Base-by-base conservation (phyloP, 306 rosid species). In the Dalbergia cultrata region DNA sequence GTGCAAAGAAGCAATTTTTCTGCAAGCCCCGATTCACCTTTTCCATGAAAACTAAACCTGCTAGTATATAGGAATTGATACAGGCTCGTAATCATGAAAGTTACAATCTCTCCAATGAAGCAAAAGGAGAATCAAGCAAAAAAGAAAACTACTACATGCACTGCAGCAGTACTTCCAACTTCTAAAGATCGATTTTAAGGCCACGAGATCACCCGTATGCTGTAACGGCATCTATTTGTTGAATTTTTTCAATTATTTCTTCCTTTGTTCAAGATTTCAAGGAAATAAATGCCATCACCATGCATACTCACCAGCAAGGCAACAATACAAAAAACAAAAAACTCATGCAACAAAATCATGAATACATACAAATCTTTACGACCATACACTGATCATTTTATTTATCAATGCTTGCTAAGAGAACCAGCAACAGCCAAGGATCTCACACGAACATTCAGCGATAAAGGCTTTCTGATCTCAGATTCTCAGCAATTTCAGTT, bases 401-500 rank as follows among this genome's bases (percentile, higher is more conserved):
- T 87, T 87, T 78, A 74, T 69, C 84, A 62, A 70, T 68, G 67
- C 67, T 17, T 17, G 13, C 64, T 57, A 80, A 76, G 58, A 39
- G 67, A 71, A 81, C 47, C 60, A 67, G 63, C 73, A 67, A 45
- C 67, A 67, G 65, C 39, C 56, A 74, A 71, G 62, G 63, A 70
- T 66, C 74, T 21, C 43, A 37, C 2, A 2, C 56, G 74, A 81
- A 74, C 54, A 26, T 76, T 95, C 92, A 95, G 72, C 99, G 98
- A 78, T 95, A 95, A 43, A 95, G 97, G 85, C 98, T 95, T 81
- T 95, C 99, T 12, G 98, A 93, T 88, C 92, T 90, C 83, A 95
- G 97, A 86, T 95, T 95, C 90, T 95, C 99, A 1, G 99, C 93
- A 61, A 95, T 95, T 89, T 95, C 99, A 18, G 94, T 87, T 89